A percentile compares a stretch with the other conserved stretches of the same genome.
Evolutionary conservation across 139 green algal genomes (phyloP).

Genomic region (Tetradesmus lagerheimii): DNA sequence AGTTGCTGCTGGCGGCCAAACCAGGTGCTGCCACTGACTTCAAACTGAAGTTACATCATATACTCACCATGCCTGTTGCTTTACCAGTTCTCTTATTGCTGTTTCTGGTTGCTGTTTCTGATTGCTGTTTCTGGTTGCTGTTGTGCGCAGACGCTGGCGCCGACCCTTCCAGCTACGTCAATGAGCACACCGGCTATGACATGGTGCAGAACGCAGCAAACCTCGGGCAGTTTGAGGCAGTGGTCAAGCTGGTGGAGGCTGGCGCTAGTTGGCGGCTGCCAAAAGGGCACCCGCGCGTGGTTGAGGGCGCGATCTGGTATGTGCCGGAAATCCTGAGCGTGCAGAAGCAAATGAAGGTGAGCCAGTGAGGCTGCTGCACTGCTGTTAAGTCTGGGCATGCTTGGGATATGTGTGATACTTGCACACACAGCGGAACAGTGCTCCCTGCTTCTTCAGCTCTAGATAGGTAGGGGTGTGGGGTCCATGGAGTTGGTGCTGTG

Average conservation of each 20-base stretch:
- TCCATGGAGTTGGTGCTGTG: no score
- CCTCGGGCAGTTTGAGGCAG: neutral
- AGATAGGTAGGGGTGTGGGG: no score
- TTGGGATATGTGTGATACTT: no score
- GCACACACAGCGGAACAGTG: no score
- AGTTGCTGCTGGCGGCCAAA: no score
- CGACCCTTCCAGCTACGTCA: neutral
- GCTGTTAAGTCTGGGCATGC: no score
- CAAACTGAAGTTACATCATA: no score
- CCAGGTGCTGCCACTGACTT: no score
- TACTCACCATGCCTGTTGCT: no score
- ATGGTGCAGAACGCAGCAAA: constrained; percentile 20
- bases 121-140: neutral
- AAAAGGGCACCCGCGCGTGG: neutral
- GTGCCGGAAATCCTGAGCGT: constrained; percentile 14
- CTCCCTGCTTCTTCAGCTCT: no score
- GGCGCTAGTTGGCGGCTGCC: constrained; percentile 11
- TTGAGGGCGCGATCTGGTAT: neutral
- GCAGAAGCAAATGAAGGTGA: neutral
- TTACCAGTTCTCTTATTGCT: no score
- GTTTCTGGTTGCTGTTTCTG: neutral
- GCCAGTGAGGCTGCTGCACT: no score
- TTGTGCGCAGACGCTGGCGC: constrained; percentile 30
- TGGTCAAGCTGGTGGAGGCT: constrained; percentile 17
- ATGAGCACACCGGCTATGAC: constrained; percentile 12